These are phyloP conservation scores for Cystobasidium tubakii DNA, from an alignment of 768 basidiomycete species.

Conservation along the genomic window DNA sequence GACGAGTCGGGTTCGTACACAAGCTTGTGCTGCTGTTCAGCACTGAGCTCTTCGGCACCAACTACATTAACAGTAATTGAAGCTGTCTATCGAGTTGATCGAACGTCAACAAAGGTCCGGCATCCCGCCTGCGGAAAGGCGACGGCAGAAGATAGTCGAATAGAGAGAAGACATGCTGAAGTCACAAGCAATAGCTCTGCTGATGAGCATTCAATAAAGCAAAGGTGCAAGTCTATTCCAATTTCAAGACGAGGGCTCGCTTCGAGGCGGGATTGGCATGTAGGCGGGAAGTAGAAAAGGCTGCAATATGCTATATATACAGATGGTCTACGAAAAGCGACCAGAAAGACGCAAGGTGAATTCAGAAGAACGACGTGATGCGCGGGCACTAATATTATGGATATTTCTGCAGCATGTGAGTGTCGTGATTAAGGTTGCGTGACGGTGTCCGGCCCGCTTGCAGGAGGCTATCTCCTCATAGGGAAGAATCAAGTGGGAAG, in stretches of 20 bases:
- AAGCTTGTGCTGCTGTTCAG: background rate
- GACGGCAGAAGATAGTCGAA: no score
- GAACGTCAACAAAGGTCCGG: background rate
- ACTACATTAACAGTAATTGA: background rate
- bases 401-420: background rate
- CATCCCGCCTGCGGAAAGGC: no score
- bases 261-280: background rate
- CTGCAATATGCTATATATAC: background rate
- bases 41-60: background rate
- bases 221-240: no score
- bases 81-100: background rate
- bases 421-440: background rate
- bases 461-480: no score
- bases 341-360: no score
- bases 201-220: no score
- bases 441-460: background rate
- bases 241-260: background rate
- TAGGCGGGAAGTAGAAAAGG: background rate
- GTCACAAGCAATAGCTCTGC: no score
- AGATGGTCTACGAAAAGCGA: background rate
- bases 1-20: background rate
- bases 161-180: no score
- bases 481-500: background rate
- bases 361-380: background rate
- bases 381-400: background rate